phyloP scores from a whole-genome alignment of 164 flowering plant species.

The Annona squamosa region DNA sequence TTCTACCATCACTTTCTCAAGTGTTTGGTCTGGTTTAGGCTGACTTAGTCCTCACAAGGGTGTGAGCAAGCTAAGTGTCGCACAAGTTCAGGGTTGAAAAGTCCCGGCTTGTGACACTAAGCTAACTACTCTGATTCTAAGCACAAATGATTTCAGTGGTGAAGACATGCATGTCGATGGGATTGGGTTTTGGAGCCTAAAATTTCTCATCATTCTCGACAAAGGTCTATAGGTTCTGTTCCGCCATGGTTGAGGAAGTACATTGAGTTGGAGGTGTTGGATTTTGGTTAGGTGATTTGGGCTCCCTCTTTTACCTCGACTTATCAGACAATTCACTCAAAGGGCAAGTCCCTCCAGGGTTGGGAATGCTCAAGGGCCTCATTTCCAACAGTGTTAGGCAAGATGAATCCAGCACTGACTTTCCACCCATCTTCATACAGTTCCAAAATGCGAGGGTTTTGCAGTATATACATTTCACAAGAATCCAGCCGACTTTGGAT shows the following conservation, averaged over 20 bases:
- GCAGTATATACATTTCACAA: conserved; percentile 8
- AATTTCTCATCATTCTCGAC: conserved; percentile 10
- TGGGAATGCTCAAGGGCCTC: conserved; percentile 33
- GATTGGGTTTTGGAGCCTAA: conserved; percentile 13
- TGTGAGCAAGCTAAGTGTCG: too few relatives aligned
- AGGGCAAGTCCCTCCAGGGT: conserved; percentile 58
- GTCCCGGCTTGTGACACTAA: too few relatives aligned
- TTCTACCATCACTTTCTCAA: too few relatives aligned
- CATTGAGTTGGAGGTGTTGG: conserved; percentile 51
- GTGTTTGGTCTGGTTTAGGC: too few relatives aligned
- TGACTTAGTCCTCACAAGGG: too few relatives aligned
- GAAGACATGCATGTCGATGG: conserved; percentile 8
- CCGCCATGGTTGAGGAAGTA: conserved; percentile 56
- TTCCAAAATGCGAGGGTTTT: conserved; percentile 18
- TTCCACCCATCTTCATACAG: conserved; percentile 62
- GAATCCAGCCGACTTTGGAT: conserved; percentile 18
- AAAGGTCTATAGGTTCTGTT: conserved; percentile 42
- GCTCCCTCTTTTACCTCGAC: conserved; percentile 69
- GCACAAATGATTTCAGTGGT: conserved; percentile 10
- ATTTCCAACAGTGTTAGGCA: conserved; percentile 13
- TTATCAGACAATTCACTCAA: conserved; percentile 73
- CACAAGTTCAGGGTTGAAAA: too few relatives aligned
- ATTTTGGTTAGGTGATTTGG: conserved; percentile 75
- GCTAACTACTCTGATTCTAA: conserved; percentile 20
- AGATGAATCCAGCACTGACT: conserved; percentile 30